Evolutionary conservation across 805 yeast species (phyloP).

Genomic region (Kazachstania taianensis): DNA sequence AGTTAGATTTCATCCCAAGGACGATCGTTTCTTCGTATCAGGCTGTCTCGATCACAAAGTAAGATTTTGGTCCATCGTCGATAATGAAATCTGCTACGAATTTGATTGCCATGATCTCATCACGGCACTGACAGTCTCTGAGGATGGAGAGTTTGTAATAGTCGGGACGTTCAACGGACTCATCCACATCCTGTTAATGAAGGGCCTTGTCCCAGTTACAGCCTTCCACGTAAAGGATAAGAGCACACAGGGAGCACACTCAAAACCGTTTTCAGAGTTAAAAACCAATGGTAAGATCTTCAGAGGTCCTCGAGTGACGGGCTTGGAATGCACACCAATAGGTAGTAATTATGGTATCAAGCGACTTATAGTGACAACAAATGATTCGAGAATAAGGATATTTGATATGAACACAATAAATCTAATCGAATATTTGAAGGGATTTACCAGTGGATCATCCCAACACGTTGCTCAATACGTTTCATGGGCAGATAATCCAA

Average conservation of each 20-base stretch:
- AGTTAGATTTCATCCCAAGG: slow-evolving; percentile 71
- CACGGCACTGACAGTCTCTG: slow-evolving; percentile 64
- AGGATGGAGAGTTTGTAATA: slow-evolving; percentile 43
- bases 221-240: slow-evolving; percentile 40
- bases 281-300: slow-evolving; percentile 2
- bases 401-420: slow-evolving; percentile 44
- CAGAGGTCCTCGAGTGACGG: slow-evolving; percentile 58
- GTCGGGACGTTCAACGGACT: slow-evolving; percentile 77
- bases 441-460: slow-evolving; percentile 58
- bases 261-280: slow-evolving; percentile 4
- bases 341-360: slow-evolving; percentile 23
- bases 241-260: slow-evolving; percentile 11
- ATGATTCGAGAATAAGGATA: slow-evolving; percentile 68
- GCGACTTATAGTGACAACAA: slow-evolving; percentile 60
- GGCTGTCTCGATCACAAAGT: slow-evolving; percentile 71
- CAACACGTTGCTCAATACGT: slow-evolving; percentile 50
- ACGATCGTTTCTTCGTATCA: slow-evolving; percentile 77
- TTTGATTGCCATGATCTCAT: slow-evolving; percentile 55
- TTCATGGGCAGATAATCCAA: slow-evolving; percentile 15
- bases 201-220: slow-evolving; percentile 42
- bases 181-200: slow-evolving; percentile 49
- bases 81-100: slow-evolving; percentile 50
- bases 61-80: slow-evolving; percentile 80
- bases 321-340: slow-evolving; percentile 45
- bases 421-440: slow-evolving; percentile 61